A percentile compares a stretch with the other conserved stretches of the same genome.
Evolutionary conservation across 768 basidiomycete species (phyloP).

Genomic region (Tricholoma sp.): DNA sequence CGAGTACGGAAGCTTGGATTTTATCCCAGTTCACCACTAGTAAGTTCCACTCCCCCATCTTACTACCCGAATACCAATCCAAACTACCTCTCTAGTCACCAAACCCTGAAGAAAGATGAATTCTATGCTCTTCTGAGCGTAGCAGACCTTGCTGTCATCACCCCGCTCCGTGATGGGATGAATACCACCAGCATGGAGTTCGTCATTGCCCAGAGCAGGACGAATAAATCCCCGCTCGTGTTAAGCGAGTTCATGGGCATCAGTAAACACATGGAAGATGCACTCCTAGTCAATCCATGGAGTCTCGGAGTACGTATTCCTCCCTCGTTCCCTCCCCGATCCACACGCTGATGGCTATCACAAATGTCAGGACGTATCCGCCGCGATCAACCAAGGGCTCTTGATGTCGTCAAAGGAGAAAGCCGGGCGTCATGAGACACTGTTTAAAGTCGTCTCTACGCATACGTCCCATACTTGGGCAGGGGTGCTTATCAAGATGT

Average conservation of each 20-base stretch:
- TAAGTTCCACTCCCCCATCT: constrained; percentile 37
- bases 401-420: constrained; percentile 79
- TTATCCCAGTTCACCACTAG: constrained; percentile 98
- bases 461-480: constrained; percentile 98
- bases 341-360: neutral
- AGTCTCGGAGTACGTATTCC: constrained; percentile 73
- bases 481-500: constrained; percentile 80
- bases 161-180: constrained; percentile 96
- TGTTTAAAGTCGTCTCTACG: constrained; percentile 83
- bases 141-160: constrained; percentile 93
- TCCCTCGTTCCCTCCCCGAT: neutral
- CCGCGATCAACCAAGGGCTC: constrained; percentile 86
- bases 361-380: constrained; percentile 64
- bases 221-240: constrained; percentile 81
- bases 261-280: constrained; percentile 84
- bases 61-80: neutral
- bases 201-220: constrained; percentile 86
- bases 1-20: constrained; percentile 90
- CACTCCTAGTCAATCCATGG: constrained; percentile 94
- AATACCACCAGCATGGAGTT: constrained; percentile 99
- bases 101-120: constrained; percentile 95
- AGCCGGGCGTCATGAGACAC: constrained; percentile 59
- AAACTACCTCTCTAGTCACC: constrained; percentile 58
- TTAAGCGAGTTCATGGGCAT: constrained; percentile 99
- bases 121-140: constrained; percentile 93